phyloP scores from a whole-genome alignment of 169 alveolate genomes.

The Cryptosporidium sp. region DNA sequence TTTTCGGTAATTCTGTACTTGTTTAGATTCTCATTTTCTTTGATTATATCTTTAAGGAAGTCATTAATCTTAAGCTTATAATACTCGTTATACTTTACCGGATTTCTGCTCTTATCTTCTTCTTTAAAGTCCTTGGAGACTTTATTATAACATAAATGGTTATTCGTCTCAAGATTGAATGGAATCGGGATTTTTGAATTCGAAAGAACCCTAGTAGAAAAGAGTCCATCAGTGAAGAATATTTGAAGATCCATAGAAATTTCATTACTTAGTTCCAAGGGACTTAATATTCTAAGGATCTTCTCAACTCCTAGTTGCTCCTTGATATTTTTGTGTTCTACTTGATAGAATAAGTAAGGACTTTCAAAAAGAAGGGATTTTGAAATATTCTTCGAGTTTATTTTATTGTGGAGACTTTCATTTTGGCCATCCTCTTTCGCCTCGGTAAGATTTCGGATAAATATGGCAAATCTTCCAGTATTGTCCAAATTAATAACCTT shows the following conservation, averaged over 20 bases:
- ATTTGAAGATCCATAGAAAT: slow-evolving; percentile 8
- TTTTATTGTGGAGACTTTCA: neutral
- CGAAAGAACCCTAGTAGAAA: neutral
- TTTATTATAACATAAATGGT: neutral
- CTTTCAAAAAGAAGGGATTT: neutral
- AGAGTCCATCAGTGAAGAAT: neutral
- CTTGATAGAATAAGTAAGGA: slow-evolving; percentile 39
- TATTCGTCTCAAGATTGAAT: neutral
- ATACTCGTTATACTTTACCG: neutral
- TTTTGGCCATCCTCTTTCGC: neutral
- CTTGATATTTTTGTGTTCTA: slow-evolving; percentile 4
- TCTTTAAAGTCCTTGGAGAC: neutral
- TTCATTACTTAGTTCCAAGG: slow-evolving; percentile 25
- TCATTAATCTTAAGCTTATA: slow-evolving; percentile 8
- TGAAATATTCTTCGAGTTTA: neutral
- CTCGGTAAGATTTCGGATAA: neutral
- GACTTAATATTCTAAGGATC: slow-evolving; percentile 18
- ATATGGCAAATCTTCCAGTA: slow-evolving; percentile 34
- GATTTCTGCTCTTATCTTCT: neutral
- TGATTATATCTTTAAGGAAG: neutral
- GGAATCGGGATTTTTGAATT: slow-evolving; percentile 13
- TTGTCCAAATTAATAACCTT: slow-evolving; percentile 42
- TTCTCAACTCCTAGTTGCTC: slow-evolving; percentile 26
- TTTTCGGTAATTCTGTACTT: neutral
- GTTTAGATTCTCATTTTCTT: slow-evolving; percentile 5